Evolutionary conservation across 164 flowering plant genomes (phyloP), one percentile per base, ranked within the genome.

Genomic region (Tinospora cordifolia): DNA sequence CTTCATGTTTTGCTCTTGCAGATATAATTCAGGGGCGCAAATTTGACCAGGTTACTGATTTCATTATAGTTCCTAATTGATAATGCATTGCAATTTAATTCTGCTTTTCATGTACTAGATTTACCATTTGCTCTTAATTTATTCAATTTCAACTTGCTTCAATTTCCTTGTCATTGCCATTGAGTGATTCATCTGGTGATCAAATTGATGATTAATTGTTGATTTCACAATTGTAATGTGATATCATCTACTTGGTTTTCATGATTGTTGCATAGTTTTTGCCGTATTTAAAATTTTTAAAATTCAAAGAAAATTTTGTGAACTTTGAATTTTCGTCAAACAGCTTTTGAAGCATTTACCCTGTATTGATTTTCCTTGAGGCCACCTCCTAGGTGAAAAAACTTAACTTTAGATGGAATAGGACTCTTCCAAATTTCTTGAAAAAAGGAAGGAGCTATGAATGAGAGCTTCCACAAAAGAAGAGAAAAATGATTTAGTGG

Each of bases 1-100:
- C 97, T 72, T 94, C 99, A 34, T 94, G 98, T 81, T 87, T 86
- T 80, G 98, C 99, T 71, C 88, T 94, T 82, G 90, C 96, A 19
- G 99, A 94, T 83, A 81, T 90, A 67, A 85, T 92, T 62, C 99
- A 94, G 79, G 99, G 99, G 58, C 90, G 97, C 34, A 94, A 84
- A 81, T 90, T 89, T 82, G 81, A 81, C 78, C 87, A 94, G 92
- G 99, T 92, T 70, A 65, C 62, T 27, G 17, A 3, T 68, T 66
- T 51, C 12, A 40, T 51, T 51, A 22, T 22, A n/a, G 22, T 6
- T 1, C 21, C 1, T 51, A 17, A 6, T 15, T 51, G 19, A 15
- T 51, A 15, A 22, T 51, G 59, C 17, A 15, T 51, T n/a, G 21
- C 19, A 47, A 47, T 47, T 30, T 1, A 30, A 30, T 30, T 30